Percentiles rank a stretch among this genome's conserved stretches.
Evolutionary conservation across 371 early-diverging fungal species (phyloP).

Genomic region (Smittium culicis): DNA sequence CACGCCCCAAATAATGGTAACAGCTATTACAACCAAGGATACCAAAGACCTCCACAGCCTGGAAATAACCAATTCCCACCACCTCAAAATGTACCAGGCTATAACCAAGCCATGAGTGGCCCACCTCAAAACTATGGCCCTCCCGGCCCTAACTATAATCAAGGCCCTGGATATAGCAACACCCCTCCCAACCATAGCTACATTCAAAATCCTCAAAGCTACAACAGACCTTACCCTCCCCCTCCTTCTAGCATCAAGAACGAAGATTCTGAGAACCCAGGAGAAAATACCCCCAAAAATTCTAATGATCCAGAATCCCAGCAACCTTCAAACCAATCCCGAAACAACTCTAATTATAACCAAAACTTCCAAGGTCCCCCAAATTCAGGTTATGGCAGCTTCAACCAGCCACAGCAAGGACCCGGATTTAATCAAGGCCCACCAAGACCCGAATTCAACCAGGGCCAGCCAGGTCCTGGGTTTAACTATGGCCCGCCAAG

Average conservation of each 20-base stretch:
- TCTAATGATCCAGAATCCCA: not conserved
- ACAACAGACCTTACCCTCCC: not conserved
- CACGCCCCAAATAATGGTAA: no score
- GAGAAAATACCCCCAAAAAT: not conserved
- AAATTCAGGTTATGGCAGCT: not conserved
- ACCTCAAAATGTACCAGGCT: not conserved
- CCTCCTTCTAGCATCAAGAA: not conserved
- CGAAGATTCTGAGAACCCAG: not conserved
- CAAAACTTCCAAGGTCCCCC: not conserved
- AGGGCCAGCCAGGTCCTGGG: not conserved
- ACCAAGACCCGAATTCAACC: not conserved
- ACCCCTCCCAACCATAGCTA: not conserved
- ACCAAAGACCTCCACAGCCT: not conserved
- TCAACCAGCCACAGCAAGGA: not conserved
- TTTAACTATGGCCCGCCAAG: not conserved
- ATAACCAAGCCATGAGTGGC: not conserved
- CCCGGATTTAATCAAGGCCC: not conserved
- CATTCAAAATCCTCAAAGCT: not conserved
- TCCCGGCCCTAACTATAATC: not conserved
- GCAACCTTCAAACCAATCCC: no score
- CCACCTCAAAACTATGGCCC: not conserved
- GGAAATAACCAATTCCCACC: not conserved
- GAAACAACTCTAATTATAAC: no score
- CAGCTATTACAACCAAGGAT: not conserved
- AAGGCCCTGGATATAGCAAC: not conserved